Conservation (phyloP, 352 stramenopile species). For the Phytopythium litorale region DNA sequence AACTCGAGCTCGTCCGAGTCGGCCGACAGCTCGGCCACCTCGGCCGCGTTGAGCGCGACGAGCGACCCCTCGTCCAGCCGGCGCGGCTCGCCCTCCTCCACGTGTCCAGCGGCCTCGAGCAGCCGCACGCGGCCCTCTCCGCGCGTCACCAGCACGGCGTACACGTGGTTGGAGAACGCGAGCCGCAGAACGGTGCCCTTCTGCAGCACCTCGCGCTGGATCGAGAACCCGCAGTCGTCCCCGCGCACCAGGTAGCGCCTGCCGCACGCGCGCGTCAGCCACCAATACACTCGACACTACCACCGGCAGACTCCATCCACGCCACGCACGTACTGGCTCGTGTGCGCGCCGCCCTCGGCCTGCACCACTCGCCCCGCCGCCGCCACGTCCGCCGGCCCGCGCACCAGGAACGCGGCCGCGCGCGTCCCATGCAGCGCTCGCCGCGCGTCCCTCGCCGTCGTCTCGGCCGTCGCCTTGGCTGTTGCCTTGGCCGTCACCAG, state of each 20-base stretch:
- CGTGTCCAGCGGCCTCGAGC: conserved; percentile 37
- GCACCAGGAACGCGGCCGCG: conserved; percentile 41
- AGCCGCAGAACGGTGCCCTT: conserved; percentile 48
- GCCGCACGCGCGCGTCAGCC: neutral
- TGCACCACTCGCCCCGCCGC: conserved; percentile 34
- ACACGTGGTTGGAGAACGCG: conserved; percentile 77
- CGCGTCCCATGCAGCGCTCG: conserved; percentile 41
- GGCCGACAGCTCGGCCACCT: conserved; percentile 47
- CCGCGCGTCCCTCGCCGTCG: neutral
- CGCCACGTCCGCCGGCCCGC: conserved; percentile 44
- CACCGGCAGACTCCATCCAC: neutral
- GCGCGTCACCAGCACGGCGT: conserved; percentile 62
- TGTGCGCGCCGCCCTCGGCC: conserved; percentile 37
- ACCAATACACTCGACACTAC: neutral
- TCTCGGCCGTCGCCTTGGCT: neutral
- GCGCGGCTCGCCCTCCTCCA: conserved; percentile 29
- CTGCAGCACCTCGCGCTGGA: conserved; percentile 71
- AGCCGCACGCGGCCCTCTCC: conserved; percentile 46
- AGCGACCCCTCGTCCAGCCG: conserved; percentile 43
- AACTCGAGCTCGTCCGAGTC: conserved; percentile 62
- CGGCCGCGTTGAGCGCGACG: conserved; percentile 57
- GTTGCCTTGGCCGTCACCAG: neutral
- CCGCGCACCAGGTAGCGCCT: conserved; percentile 66
- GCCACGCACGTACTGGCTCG: conserved; percentile 43
- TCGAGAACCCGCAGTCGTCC: conserved; percentile 72